Conservation (phyloP, 495 filamentous ascomycete species). For the Delitschia confertaspora region DNA sequence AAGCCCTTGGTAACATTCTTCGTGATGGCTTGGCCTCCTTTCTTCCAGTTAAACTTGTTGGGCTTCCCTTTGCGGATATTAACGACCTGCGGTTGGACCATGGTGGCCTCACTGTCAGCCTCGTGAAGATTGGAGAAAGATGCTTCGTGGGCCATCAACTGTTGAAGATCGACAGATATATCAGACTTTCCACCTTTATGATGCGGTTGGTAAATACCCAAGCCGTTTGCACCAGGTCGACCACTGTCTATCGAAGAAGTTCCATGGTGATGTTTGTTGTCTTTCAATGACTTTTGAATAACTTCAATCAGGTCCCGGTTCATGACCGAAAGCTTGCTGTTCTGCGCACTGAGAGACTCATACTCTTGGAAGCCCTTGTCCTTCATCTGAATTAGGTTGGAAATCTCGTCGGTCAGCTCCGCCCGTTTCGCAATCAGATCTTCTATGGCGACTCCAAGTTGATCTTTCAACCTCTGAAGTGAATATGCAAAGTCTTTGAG, state of each 20-base stretch:
- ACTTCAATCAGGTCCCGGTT: conserved; percentile 92
- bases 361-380: conserved; percentile 92
- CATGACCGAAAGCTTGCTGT: conserved; percentile 82
- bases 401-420: conserved; percentile 71
- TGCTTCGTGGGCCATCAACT: conserved; percentile 30
- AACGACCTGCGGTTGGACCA: conserved; percentile 65
- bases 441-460: conserved; percentile 68
- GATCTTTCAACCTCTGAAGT: conserved; percentile 75
- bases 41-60: conserved; percentile 98
- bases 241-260: conserved; percentile 41
- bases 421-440: conserved; percentile 75
- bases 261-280: conserved; percentile 47
- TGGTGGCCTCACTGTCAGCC: conserved; percentile 22
- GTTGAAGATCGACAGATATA: conserved; percentile 49
- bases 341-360: conserved; percentile 86
- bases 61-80: conserved; percentile 85
- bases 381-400: conserved; percentile 65
- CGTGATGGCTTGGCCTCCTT: conserved; percentile 81
- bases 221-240: conserved; percentile 53
- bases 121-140: conserved; percentile 26
- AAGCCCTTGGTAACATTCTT: conserved; percentile 91
- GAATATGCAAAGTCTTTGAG: conserved; percentile 82
- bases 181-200: conserved; percentile 58
- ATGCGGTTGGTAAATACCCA: conserved; percentile 74
- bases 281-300: conserved; percentile 87